Evolutionary conservation across 2,329 filamentous ascomycete species (phyloP), one percentile per base, ranked within the genome.

Genomic region (Exophiala calicioides): DNA sequence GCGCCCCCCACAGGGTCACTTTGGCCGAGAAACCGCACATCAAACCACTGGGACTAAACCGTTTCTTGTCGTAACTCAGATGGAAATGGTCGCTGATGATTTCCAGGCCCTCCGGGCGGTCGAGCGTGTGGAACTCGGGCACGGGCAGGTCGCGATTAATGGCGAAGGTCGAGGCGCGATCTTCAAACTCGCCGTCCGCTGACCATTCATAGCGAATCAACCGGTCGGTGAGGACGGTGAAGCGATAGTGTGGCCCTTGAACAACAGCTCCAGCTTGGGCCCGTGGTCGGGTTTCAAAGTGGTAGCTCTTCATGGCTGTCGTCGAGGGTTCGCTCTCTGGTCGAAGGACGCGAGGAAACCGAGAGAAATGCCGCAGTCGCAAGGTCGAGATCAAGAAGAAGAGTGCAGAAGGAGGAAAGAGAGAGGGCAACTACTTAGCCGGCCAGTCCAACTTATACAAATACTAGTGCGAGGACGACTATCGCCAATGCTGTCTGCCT

Each of bases 141-240:
- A 48, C 49, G 2, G 52, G 51, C 27, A 59, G 52, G 24, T 56
- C 44, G 68, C 69, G 19, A 52, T 79, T 76, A 45, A 79, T 68
- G n/a, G 80, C 81, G 58, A 84, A 80, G 7, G 76, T 77, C 0
- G 79, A 83, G 0, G 78, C 76, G 3, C 80, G 74, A 59, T 85
- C 80, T 59, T 84, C 81, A 56, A 84, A 85, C 24, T 67, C 58
- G 37, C 75, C 73, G 52, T 84, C 80, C 8, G 71, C 67, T 1
- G 80, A 74, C 78, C 79, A 85, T 64, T 84, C 81, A 52, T 78
- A 82, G 23, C 81, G 77, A 20, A 84, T 53, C 2, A 84, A 67
- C 2, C 74, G 68, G 39, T 81, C 74, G 7, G 72, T 75, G 36
- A 85, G 68, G 35, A 84, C 54, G 6, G 77, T 82, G 60, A 84